Evolutionary conservation across 495 filamentous ascomycete genomes (phyloP).

Genomic region (Penicillium mononematosum): DNA sequence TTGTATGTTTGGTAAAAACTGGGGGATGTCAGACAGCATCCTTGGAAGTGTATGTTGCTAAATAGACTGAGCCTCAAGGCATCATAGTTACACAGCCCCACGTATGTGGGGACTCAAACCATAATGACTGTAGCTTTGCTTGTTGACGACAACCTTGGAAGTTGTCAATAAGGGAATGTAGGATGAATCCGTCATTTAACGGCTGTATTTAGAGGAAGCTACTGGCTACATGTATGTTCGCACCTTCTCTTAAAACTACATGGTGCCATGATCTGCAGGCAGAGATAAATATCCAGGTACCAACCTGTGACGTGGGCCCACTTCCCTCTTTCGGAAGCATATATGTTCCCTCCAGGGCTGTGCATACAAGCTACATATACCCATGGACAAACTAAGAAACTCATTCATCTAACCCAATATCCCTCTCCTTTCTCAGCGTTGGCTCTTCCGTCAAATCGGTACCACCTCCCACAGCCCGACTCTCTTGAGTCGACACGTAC

Average conservation of each 20-base stretch:
- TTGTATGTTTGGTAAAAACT: not conserved
- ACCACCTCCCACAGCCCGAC: slow-evolving; percentile 3
- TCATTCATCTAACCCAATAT: slow-evolving; percentile 28
- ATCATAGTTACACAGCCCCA: not conserved
- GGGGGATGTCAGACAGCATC: not conserved
- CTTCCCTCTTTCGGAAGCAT: not conserved
- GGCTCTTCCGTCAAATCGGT: slow-evolving; percentile 21
- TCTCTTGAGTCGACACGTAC: slow-evolving; percentile 45
- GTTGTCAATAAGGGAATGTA: not conserved
- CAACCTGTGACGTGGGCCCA: not conserved
- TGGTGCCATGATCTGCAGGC: not conserved
- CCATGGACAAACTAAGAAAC: not conserved
- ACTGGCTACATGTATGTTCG: not conserved
- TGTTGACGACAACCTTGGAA: not conserved
- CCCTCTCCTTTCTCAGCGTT: slow-evolving; percentile 30
- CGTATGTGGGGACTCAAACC: no score
- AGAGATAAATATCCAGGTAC: not conserved
- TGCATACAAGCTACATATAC: not conserved
- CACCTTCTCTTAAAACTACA: not conserved
- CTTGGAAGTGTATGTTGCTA: not conserved
- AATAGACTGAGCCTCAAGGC: not conserved
- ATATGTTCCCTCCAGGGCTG: not conserved
- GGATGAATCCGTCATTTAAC: not conserved
- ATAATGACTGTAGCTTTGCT: not conserved
- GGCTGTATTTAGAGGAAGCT: not conserved